Percentiles rank a stretch among this genome's conserved stretches.
Conservation (phyloP, 345 rosid genomes). For the Melaleuca quinquenervia region DNA sequence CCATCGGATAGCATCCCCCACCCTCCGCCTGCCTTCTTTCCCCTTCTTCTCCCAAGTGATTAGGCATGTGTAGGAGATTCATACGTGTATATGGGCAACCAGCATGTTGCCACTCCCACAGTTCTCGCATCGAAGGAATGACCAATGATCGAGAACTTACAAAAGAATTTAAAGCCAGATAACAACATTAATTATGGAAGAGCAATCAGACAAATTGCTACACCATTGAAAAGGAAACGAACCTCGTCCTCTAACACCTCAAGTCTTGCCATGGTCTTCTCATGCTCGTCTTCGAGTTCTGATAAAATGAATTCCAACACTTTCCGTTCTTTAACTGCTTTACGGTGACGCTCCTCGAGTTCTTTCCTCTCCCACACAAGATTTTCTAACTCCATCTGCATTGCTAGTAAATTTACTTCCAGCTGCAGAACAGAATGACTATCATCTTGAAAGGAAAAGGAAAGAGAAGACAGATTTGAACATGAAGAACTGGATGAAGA, state of each 20-base stretch:
- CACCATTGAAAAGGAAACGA: neutral
- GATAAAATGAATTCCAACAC: conserved; percentile 39
- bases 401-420: conserved; percentile 34
- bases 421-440: conserved; percentile 35
- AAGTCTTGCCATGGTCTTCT: conserved; percentile 36
- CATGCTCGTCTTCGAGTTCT: conserved; percentile 67
- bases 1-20: neutral
- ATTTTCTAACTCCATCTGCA: conserved; percentile 45
- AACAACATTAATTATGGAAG: neutral
- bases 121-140: neutral
- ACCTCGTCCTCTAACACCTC: conserved; percentile 59
- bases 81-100: neutral
- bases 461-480: neutral
- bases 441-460: neutral
- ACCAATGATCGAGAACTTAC: neutral
- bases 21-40: neutral
- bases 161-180: neutral
- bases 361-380: conserved; percentile 45
- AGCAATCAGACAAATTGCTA: neutral
- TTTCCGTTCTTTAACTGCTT: conserved; percentile 36
- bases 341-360: conserved; percentile 37
- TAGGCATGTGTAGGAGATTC: neutral
- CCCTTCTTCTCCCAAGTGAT: neutral
- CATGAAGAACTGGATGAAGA: neutral
- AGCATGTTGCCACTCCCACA: neutral